Conservation (phyloP, 345 rosid genomes). For the Gossypium herbaceum region DNA sequence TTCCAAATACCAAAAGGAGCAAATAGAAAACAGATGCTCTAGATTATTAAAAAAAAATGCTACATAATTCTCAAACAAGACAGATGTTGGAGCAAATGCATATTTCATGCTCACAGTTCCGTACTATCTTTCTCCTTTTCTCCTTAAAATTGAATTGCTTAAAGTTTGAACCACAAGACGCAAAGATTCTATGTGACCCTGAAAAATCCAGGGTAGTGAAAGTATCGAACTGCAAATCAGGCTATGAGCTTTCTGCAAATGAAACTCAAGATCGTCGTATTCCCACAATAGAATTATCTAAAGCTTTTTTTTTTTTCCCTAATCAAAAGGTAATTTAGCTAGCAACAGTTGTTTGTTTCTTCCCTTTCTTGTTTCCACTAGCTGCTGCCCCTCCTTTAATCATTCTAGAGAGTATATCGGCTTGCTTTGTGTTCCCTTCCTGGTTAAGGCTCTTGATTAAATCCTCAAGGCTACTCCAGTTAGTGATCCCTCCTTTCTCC, state of each 20-base stretch:
- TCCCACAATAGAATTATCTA: neutral
- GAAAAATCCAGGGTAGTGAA: neutral
- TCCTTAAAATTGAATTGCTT: neutral
- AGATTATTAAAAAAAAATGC: neutral
- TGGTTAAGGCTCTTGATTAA: slow-evolving; percentile 70
- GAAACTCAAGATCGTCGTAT: neutral
- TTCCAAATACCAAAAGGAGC: neutral
- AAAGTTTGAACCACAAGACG: neutral
- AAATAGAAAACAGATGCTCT: neutral
- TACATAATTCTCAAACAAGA: neutral
- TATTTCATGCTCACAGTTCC: neutral
- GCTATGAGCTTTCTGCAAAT: neutral
- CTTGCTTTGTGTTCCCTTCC: slow-evolving; percentile 87
- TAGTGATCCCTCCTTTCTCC: slow-evolving; percentile 63
- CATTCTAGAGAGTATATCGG: slow-evolving; percentile 82
- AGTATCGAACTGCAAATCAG: neutral
- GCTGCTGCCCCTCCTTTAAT: slow-evolving; percentile 38
- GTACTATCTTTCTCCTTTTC: neutral
- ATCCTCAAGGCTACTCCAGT: slow-evolving; percentile 69
- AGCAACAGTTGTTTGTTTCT: slow-evolving; percentile 28
- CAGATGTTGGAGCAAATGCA: neutral
- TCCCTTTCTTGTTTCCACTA: slow-evolving; percentile 31
- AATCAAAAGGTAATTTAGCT: slow-evolving; percentile 16
- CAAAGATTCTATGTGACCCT: neutral
- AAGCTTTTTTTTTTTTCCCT: neutral